Percentiles rank a stretch among this genome's conserved stretches.
phyloP scores from a whole-genome alignment of 1,284 basidiomycete genomes.

The Bjerkandera adusta region DNA sequence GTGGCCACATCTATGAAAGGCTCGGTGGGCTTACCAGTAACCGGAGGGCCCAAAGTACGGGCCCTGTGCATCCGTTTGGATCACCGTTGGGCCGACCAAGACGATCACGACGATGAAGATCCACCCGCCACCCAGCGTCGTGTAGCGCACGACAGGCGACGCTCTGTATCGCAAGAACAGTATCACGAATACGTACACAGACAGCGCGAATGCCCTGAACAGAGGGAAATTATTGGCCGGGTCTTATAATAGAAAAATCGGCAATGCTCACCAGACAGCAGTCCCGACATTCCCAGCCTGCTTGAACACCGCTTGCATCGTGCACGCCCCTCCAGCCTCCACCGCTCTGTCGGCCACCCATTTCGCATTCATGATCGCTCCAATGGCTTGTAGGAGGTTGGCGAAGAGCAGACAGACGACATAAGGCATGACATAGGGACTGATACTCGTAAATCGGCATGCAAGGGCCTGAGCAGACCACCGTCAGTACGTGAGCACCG shows the following conservation, averaged over 20 bases:
- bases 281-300: slow-evolving; percentile 43
- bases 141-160: slow-evolving; percentile 23
- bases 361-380: slow-evolving; percentile 36
- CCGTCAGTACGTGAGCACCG: background rate
- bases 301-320: slow-evolving; percentile 41
- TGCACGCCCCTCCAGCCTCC: slow-evolving; percentile 34
- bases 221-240: background rate
- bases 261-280: slow-evolving; percentile 33
- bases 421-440: slow-evolving; percentile 32
- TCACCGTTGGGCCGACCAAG: slow-evolving; percentile 34
- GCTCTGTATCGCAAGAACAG: slow-evolving; percentile 36
- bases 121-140: slow-evolving; percentile 36
- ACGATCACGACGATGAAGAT: slow-evolving; percentile 31
- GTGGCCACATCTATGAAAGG: background rate
- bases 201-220: slow-evolving; percentile 37
- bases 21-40: slow-evolving; percentile 31
- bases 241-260: background rate
- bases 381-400: slow-evolving; percentile 41
- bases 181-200: slow-evolving; percentile 41
- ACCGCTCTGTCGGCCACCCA: slow-evolving; percentile 39
- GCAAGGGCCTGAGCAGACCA: slow-evolving; percentile 18
- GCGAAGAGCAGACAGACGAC: slow-evolving; percentile 39
- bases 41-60: slow-evolving; percentile 44
- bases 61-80: slow-evolving; percentile 33
- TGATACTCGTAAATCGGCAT: slow-evolving; percentile 19